phyloP scores from a whole-genome alignment of 148 eudicot genomes.

The Chenopodium quinoa region DNA sequence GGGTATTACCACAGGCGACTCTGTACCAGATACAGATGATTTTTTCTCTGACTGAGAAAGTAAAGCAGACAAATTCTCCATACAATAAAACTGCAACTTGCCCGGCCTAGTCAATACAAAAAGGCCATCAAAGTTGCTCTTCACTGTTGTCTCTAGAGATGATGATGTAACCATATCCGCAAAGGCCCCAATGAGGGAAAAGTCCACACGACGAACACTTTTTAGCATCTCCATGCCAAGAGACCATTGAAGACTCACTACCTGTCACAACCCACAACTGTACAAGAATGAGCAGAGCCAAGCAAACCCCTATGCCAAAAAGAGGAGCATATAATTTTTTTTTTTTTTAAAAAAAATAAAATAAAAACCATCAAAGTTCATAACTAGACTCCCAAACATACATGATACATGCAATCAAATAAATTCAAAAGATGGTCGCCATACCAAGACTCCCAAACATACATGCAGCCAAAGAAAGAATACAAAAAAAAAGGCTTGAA shows the following conservation, averaged over 20 bases:
- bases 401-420: background rate
- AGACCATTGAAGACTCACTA: conserved; percentile 77
- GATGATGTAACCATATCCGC: conserved; percentile 64
- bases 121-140: conserved; percentile 44
- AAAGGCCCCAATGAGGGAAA: conserved; percentile 57
- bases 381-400: background rate
- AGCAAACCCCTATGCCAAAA: background rate
- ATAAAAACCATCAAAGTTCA: background rate
- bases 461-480: background rate
- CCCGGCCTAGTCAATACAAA: conserved; percentile 79
- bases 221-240: conserved; percentile 57
- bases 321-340: background rate
- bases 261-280: conserved; percentile 27
- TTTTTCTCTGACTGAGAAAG: conserved; percentile 42
- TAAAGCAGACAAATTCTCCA: conserved; percentile 41
- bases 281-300: conserved; percentile 11
- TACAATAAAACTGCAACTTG: conserved; percentile 43
- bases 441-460: background rate
- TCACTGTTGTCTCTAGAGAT: conserved; percentile 36
- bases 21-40: conserved; percentile 39
- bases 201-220: conserved; percentile 58
- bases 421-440: background rate
- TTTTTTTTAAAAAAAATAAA: background rate
- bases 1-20: conserved; percentile 47
- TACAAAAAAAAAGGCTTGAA: background rate